Percentiles rank a stretch among this genome's conserved stretches.
phyloP scores from a whole-genome alignment of 768 basidiomycete species.

The Amanita polypyramis region DNA sequence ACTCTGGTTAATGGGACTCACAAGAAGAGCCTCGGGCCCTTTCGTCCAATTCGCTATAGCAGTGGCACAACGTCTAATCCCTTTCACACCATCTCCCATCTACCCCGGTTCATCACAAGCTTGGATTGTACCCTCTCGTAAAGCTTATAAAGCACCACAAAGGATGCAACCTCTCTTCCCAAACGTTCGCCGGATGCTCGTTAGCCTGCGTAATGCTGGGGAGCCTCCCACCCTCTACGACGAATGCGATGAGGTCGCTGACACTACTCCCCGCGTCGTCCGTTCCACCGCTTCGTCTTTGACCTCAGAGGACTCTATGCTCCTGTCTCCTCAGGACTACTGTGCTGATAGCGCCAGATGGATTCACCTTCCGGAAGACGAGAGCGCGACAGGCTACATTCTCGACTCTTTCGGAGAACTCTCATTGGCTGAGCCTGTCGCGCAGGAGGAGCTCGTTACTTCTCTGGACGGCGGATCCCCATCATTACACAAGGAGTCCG shows the following conservation, averaged over 20 bases:
- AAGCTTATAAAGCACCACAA: not conserved
- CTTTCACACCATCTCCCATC: slow-evolving; percentile 1
- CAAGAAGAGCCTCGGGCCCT: not conserved
- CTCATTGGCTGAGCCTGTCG: not conserved
- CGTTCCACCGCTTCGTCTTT: slow-evolving; percentile 4
- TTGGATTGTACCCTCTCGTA: not conserved
- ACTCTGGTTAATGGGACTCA: not conserved
- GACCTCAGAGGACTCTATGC: not conserved
- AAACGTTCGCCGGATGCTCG: slow-evolving; percentile 1
- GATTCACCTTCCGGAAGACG: not conserved
- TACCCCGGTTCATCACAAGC: slow-evolving; percentile 2
- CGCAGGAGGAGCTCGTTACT: not conserved
- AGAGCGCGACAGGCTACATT: not conserved
- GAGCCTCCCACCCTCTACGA: not conserved
- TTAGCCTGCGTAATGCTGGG: not conserved
- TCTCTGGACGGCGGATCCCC: not conserved
- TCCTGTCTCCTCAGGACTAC: not conserved
- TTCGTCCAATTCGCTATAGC: not conserved
- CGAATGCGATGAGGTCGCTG: not conserved
- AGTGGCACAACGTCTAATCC: not conserved
- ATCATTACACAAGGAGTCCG: too few species aligned
- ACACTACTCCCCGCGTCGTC: not conserved
- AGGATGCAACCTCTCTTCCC: slow-evolving; percentile 3
- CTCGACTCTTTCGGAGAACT: not conserved
- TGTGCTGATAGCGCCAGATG: not conserved